Evolutionary conservation across 495 filamentous ascomycete genomes (phyloP), one percentile per base, ranked within the genome.

Genomic region (Podospora anserina): DNA sequence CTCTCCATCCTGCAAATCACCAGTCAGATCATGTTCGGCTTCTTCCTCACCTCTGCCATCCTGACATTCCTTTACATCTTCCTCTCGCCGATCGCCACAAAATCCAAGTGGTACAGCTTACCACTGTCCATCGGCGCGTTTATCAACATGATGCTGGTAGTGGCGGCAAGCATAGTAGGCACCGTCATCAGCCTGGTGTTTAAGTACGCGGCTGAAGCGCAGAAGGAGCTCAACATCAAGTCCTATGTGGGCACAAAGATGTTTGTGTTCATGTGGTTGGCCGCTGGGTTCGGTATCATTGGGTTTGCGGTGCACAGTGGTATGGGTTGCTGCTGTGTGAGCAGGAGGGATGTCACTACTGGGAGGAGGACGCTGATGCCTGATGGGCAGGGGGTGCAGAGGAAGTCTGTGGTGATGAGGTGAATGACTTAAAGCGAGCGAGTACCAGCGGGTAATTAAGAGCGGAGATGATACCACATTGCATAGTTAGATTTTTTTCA

Each of bases 251-350:
- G 93, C 3, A 80, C 68, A 5, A 81, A 84, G 71, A 96, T 97
- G 93, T 86, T 96, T 73, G 89, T 82, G 0, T 96, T 96, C 71
- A 93, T 96, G 91, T 97, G 94, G 94, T 83, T 91, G 44, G 92
- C 89, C 0, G 82, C 86, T 0, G 90, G 79, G 0, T 90, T 89
- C 64, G 84, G 85, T 6, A 72, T 93, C 1, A 66, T 91, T 60
- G 88, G 88, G 0, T 95, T 90, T 71, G 75, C 92, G 15, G 77
- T 94, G 39, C 91, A 94, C 74, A 76, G 89, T 1, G 85, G 88
- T 3, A 82, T 92, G 78, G 89, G 88, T 71, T 97, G 93, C 73
- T 92, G 88, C 72, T 91, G 89, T 74, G 83, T 86, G 44, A 86
- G 82, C 34, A 76, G 82, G 67, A 73, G 89, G 68, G 89, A 91